phyloP scores from a whole-genome alignment of 2,329 filamentous ascomycete species.

The Xylariales sp. region DNA sequence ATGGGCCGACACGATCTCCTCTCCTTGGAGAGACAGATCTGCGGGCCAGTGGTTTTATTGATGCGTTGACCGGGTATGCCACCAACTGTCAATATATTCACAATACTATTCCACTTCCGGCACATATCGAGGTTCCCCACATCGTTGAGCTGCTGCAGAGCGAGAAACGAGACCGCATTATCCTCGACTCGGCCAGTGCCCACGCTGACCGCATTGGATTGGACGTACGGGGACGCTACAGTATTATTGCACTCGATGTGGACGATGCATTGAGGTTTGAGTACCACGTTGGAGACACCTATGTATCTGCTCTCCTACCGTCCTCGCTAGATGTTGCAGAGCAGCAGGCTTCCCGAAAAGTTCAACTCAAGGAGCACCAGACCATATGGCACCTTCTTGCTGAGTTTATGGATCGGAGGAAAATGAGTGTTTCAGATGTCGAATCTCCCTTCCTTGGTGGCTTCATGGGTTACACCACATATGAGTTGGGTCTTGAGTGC shows the following conservation, averaged over 20 bases:
- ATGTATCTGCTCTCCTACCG: slow-evolving; percentile 25
- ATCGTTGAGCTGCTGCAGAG: slow-evolving; percentile 47
- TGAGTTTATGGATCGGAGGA: slow-evolving; percentile 29
- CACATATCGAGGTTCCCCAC: slow-evolving; percentile 45
- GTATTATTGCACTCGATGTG: slow-evolving; percentile 67
- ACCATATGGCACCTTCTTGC: slow-evolving; percentile 49
- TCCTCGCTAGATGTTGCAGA: slow-evolving; percentile 4
- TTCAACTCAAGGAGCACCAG: slow-evolving; percentile 20
- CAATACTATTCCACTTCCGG: slow-evolving; percentile 37
- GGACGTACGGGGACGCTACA: slow-evolving; percentile 58
- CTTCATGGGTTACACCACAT: slow-evolving; percentile 79
- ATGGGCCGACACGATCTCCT: slow-evolving; percentile 24
- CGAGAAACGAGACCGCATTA: slow-evolving; percentile 40
- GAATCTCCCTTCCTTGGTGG: slow-evolving; percentile 70
- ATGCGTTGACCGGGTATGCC: background rate
- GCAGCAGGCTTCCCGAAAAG: slow-evolving; percentile 18
- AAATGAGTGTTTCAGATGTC: slow-evolving; percentile 16
- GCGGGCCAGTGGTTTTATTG: slow-evolving; percentile 14
- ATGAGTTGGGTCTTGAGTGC: slow-evolving; percentile 71
- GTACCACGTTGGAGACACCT: slow-evolving; percentile 47
- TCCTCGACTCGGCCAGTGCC: slow-evolving; percentile 58
- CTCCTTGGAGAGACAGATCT: too few species aligned
- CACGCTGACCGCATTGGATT: slow-evolving; percentile 34
- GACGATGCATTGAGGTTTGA: slow-evolving; percentile 52
- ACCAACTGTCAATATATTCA: slow-evolving; percentile 31